Percentiles rank a stretch among this genome's conserved stretches.
Evolutionary conservation across 2,329 filamentous ascomycete genomes (phyloP).

Genomic region (Bretziella fagacearum): DNA sequence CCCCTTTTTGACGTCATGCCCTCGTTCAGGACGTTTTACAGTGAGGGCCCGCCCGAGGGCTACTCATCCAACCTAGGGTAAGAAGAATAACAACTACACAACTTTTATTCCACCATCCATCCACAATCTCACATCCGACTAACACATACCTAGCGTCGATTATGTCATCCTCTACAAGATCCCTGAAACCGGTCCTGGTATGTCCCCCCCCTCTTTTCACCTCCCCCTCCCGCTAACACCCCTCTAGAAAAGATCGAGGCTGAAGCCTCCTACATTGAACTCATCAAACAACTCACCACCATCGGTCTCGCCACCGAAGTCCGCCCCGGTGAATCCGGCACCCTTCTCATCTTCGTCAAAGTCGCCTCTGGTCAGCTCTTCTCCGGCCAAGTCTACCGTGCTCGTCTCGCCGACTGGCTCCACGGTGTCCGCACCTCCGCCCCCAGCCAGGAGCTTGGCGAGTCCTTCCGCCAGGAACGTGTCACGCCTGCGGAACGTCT

Average conservation of each 20-base stretch:
- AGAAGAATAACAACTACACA: background rate
- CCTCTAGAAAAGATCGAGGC: constrained; percentile 36
- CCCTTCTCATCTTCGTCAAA: constrained; percentile 68
- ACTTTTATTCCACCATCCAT: background rate
- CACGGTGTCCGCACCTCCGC: constrained; percentile 67
- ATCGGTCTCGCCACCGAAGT: constrained; percentile 83
- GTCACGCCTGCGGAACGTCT: constrained; percentile 78
- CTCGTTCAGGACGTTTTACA: constrained; percentile 14
- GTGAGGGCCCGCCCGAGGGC: constrained; percentile 12
- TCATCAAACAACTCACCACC: constrained; percentile 55
- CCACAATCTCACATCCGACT: background rate
- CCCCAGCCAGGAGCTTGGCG: constrained; percentile 54
- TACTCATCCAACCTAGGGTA: constrained; percentile 13
- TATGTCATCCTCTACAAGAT: constrained; percentile 74
- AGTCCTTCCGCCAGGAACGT: constrained; percentile 53
- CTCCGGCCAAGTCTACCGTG: constrained; percentile 65
- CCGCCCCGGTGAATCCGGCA: constrained; percentile 56
- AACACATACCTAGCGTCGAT: constrained; percentile 44
- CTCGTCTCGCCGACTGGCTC: constrained; percentile 84
- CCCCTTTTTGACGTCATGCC: constrained; percentile 4
- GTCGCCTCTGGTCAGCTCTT: constrained; percentile 61
- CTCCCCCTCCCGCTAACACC: background rate
- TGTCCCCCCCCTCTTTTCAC: constrained; percentile 16
- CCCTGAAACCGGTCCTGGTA: constrained; percentile 40
- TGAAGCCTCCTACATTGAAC: constrained; percentile 56